These are phyloP conservation scores for Alloascoidea africana DNA, from an alignment of 805 yeast genomes.

Conservation along the genomic window DNA sequence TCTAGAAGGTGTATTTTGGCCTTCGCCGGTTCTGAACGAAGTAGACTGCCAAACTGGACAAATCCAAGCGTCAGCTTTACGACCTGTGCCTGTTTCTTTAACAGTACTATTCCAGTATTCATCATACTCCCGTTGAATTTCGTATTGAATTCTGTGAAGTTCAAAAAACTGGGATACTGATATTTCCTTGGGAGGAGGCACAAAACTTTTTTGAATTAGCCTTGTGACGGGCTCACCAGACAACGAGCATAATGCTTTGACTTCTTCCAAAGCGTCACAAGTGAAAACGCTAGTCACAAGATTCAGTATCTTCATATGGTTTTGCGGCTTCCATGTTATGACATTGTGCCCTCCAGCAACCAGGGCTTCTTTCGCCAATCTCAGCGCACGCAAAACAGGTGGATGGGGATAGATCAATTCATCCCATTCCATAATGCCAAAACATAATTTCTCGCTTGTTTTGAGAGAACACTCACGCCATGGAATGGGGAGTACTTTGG, in stretches of 20 bases:
- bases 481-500: constrained; percentile 24
- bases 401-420: constrained; percentile 31
- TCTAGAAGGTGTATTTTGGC: background rate
- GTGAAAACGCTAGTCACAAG: constrained; percentile 20
- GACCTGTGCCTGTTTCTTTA: constrained; percentile 17
- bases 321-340: constrained; percentile 28
- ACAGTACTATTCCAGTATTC: constrained; percentile 21
- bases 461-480: constrained; percentile 20
- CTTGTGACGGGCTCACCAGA: constrained; percentile 28
- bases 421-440: constrained; percentile 28
- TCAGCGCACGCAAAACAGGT: constrained; percentile 31
- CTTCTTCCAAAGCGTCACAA: constrained; percentile 24
- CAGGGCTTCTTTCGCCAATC: constrained; percentile 16
- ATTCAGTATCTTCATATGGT: constrained; percentile 18
- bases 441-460: constrained; percentile 21
- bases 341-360: constrained; percentile 32
- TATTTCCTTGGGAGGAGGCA: constrained; percentile 20
- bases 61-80: constrained; percentile 28
- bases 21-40: constrained; percentile 1
- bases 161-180: constrained; percentile 24
- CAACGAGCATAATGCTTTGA: constrained; percentile 16
- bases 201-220: constrained; percentile 6
- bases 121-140: constrained; percentile 15
- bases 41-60: constrained; percentile 14
- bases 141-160: constrained; percentile 20